These are phyloP conservation scores for Naganishia cerealis DNA, from an alignment of 1,284 basidiomycete genomes.

Conservation along the genomic window DNA sequence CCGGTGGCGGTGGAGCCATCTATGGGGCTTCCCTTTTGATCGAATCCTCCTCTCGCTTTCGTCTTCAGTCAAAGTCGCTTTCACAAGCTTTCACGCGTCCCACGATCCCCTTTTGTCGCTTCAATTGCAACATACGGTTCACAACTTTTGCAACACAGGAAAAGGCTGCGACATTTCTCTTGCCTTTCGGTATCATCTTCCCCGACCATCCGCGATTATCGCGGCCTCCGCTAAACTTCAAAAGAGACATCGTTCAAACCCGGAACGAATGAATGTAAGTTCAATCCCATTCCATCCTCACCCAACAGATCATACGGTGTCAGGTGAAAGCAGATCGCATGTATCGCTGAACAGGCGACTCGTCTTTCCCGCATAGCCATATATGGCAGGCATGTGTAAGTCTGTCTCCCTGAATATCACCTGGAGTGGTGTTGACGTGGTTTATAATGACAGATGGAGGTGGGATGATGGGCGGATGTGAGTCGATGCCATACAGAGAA, in stretches of 20 bases:
- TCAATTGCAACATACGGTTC: not conserved
- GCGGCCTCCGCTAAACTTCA: not conserved
- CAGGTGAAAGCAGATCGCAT: not conserved
- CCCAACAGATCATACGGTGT: not conserved
- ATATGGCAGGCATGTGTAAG: constrained; percentile 7
- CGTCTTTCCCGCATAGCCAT: not conserved
- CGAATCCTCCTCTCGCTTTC: not conserved
- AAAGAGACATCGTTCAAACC: not conserved
- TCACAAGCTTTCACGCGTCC: not conserved
- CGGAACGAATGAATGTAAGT: constrained; percentile 3
- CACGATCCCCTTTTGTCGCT: constrained; percentile 1
- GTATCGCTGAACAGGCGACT: not conserved
- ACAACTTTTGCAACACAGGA: not conserved
- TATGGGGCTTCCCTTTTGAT: not conserved
- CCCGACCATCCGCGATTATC: not conserved
- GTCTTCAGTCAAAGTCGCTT: constrained; percentile 16
- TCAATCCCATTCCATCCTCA: not conserved
- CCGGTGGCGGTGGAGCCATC: not conserved
- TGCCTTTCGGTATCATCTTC: not conserved
- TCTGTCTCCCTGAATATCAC: not conserved
- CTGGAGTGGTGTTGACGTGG: not conserved
- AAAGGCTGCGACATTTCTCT: not conserved
- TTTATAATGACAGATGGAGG: not conserved
- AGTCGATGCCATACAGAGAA: not conserved
- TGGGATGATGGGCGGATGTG: constrained; percentile 18